Base-by-base conservation (phyloP, 2,329 filamentous ascomycete species). In the Verticillium nonalfalfae region DNA sequence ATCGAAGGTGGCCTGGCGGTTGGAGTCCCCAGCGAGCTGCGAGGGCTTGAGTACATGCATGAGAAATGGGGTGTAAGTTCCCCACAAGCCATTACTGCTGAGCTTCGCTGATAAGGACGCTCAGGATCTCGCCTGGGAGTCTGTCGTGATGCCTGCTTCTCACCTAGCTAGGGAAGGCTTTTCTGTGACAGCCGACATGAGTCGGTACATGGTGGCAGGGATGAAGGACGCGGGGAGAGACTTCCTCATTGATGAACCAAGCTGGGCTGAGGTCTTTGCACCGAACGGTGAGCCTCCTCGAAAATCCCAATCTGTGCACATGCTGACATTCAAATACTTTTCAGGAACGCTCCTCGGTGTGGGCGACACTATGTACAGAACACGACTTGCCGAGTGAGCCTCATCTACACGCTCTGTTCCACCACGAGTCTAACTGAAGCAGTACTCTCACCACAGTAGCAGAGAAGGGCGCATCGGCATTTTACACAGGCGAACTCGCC, bases 191-290 rank as follows among this genome's bases (percentile, higher is more conserved):
- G 78, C 85, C 60, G 94, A 98, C 71, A 77, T 93, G 26, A 81
- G 92, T 26, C 80, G 79, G 9, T 94, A 94, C 69, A 94, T 96
- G 84, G 71, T 79, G 0, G 78, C 72, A 3, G 83, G 82, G 9
- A 68, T 77, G 33, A 59, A 65, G 7, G 60, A 63, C 7, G 33
- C 31, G 1, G 66, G 68, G 1, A 65, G 69, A 58, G 78, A 91
- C 66, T 97, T 96, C 68, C 76, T 97, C 0, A 78, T 87, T 0
- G 80, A 90, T 3, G 86, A 97, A 61, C 87, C 89, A 0, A 84
- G 86, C 3, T 98, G 92, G 89, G 91, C 93, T 0, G 73, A 90
- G 57, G 94, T 97, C 71, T 97, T 97, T 76, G 93, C 92, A 2
- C 92, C 92, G 0, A 87, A 93, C 63, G 94, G 80, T 78, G 61